Evolutionary conservation across 2,329 filamentous ascomycete species (phyloP).

Genomic region (Diaporthe humulicola): DNA sequence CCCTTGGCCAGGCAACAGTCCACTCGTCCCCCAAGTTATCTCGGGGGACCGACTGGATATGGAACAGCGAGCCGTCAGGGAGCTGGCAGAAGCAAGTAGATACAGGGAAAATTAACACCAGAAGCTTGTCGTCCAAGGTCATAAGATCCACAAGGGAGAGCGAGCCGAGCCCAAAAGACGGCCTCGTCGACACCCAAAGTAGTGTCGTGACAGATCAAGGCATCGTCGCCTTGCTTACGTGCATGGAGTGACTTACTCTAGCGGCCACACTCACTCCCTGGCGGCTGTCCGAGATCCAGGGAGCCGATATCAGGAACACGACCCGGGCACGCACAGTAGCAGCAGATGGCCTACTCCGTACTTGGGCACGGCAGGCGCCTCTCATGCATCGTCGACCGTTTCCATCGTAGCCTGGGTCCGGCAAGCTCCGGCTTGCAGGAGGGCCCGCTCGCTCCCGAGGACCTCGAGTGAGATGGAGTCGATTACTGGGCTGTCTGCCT

Average conservation of each 20-base stretch:
- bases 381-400: constrained; percentile 11
- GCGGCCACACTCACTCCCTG: background rate
- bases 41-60: background rate
- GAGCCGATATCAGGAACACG: background rate
- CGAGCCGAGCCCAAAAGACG: background rate
- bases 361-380: constrained; percentile 18
- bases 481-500: constrained; percentile 4
- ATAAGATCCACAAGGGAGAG: constrained; percentile 1
- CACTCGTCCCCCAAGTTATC: background rate
- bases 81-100: constrained; percentile 17
- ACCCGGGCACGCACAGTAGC: background rate
- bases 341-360: background rate
- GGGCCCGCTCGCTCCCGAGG: background rate
- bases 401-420: constrained; percentile 8
- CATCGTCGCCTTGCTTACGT: background rate
- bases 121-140: constrained; percentile 12
- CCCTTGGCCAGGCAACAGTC: background rate
- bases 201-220: background rate
- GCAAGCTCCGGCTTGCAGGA: constrained; percentile 5
- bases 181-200: background rate
- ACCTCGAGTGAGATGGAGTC: background rate
- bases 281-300: background rate
- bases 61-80: background rate
- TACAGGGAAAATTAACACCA: background rate
- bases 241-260: background rate